Evolutionary conservation across 305 asterid species (phyloP).

Genomic region (Petunia hybrid): DNA sequence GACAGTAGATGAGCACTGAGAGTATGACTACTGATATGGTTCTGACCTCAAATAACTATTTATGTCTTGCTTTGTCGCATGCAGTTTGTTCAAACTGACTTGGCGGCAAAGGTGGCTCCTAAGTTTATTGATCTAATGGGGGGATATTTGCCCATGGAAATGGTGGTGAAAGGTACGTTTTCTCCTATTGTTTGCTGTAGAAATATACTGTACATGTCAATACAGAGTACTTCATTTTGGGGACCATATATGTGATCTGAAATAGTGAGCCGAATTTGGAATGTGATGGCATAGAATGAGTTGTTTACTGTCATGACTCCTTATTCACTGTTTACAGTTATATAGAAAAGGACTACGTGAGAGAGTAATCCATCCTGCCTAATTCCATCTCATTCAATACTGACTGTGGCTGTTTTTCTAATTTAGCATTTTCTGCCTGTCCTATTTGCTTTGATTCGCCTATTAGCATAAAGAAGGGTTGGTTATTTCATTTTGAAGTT

Average conservation of each 20-base stretch:
- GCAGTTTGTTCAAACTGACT: constrained; percentile 87
- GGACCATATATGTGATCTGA: too few species aligned
- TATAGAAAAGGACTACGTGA: too few species aligned
- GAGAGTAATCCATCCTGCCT: too few species aligned
- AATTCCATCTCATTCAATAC: too few species aligned
- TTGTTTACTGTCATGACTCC: not conserved
- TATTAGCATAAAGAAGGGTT: too few species aligned
- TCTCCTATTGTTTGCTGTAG: not conserved
- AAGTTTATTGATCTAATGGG: constrained; percentile 54
- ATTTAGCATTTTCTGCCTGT: too few species aligned
- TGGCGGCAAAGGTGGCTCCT: constrained; percentile 60
- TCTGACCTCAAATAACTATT: constrained; percentile 16
- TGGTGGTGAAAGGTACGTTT: constrained; percentile 73
- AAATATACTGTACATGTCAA: not conserved
- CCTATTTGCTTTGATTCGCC: too few species aligned
- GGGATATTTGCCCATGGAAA: constrained; percentile 84
- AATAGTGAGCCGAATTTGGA: not conserved
- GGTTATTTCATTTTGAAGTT: too few species aligned
- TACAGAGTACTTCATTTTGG: not conserved
- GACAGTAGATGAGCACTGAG: not conserved
- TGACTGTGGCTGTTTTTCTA: too few species aligned
- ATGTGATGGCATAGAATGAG: not conserved
- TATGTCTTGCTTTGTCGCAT: constrained; percentile 26
- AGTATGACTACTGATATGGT: constrained; percentile 21
- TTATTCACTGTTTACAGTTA: not conserved